Conservation (phyloP, 495 filamentous ascomycete genomes). For the Aspergillus baeticus region DNA sequence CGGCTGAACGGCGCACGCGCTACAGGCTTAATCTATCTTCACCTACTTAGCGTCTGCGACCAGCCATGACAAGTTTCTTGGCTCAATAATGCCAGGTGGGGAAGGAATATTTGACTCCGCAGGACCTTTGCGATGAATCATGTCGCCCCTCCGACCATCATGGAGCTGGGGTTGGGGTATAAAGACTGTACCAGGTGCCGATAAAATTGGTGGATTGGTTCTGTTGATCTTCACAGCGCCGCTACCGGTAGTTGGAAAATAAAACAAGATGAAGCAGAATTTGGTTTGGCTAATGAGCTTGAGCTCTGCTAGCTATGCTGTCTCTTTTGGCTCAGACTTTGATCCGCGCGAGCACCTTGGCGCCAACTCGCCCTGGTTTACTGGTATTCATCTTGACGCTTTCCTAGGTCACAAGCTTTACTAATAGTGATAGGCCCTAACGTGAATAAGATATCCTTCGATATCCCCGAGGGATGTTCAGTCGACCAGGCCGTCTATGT, state of each 20-base stretch:
- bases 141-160: background rate
- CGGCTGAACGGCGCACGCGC: background rate
- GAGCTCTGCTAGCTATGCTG: slow-evolving; percentile 6
- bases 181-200: background rate
- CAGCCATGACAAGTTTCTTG: background rate
- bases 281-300: slow-evolving; percentile 11
- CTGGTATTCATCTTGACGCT: slow-evolving; percentile 28
- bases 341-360: slow-evolving; percentile 48
- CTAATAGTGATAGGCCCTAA: slow-evolving; percentile 41
- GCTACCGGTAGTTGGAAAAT: background rate
- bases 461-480: slow-evolving; percentile 48
- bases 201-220: background rate
- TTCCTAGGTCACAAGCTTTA: background rate
- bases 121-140: background rate
- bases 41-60: background rate
- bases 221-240: background rate
- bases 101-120: background rate
- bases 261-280: slow-evolving; percentile 12
- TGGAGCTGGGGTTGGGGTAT: background rate
- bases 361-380: slow-evolving; percentile 54
- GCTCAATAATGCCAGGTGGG: background rate
- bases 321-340: background rate
- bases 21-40: slow-evolving; percentile 2
- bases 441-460: slow-evolving; percentile 47
- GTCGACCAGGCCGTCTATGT: slow-evolving; percentile 56